A percentile compares a stretch with the other conserved stretches of the same genome.
phyloP scores from a whole-genome alignment of 768 basidiomycete species.

The Suillus lakei region DNA sequence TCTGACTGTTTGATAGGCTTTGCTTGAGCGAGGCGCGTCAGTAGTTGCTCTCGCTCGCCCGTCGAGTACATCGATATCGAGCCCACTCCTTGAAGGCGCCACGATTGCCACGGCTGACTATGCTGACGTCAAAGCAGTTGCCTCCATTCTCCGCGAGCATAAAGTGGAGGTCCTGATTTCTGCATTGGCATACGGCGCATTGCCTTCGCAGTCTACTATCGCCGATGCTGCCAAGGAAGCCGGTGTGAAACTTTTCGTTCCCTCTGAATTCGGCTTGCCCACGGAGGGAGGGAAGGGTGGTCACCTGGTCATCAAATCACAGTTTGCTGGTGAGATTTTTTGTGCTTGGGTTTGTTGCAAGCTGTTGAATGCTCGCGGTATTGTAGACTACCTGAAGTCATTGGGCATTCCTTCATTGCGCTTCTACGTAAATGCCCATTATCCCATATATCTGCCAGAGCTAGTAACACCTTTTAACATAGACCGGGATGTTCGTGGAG shows the following conservation, averaged over 20 bases:
- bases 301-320: constrained; percentile 27
- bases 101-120: constrained; percentile 35
- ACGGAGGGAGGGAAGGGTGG: constrained; percentile 37
- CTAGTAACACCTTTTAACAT: constrained; percentile 9
- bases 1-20: constrained; percentile 20
- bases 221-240: constrained; percentile 43
- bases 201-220: constrained; percentile 29
- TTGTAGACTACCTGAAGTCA: constrained; percentile 33
- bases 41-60: constrained; percentile 31
- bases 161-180: constrained; percentile 41
- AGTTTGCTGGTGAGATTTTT: constrained; percentile 30
- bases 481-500: constrained; percentile 42
- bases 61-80: constrained; percentile 24
- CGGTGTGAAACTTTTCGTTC: constrained; percentile 43
- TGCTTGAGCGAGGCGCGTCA: constrained; percentile 24
- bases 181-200: constrained; percentile 33
- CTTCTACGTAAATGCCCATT: constrained; percentile 33
- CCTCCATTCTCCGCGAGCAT: constrained; percentile 34
- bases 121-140: constrained; percentile 26
- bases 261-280: constrained; percentile 42
- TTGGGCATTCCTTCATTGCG: constrained; percentile 35
- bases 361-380: background rate
- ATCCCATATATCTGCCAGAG: background rate
- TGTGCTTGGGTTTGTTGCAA: background rate
- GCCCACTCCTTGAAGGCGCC: constrained; percentile 28